Evolutionary conservation across 2,329 filamentous ascomycete species (phyloP).

Genomic region (Alternaria postmessia): DNA sequence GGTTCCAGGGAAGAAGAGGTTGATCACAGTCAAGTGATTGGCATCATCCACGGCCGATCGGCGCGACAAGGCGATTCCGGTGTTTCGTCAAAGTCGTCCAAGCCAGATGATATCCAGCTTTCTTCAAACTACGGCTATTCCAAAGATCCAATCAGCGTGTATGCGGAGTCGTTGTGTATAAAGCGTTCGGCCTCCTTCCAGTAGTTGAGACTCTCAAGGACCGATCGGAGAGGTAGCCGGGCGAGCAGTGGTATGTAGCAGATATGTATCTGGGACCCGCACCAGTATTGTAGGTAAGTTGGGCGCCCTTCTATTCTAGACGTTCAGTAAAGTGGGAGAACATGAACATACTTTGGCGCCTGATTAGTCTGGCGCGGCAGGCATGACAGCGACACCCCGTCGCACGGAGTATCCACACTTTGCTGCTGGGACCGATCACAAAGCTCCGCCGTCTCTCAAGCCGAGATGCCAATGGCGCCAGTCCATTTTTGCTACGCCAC

Average conservation of each 20-base stretch:
- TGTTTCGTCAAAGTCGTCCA: constrained; percentile 1
- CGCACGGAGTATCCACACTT: constrained; percentile 4
- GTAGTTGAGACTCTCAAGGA: neutral
- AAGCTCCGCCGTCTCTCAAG: constrained; percentile 7
- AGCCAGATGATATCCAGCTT: neutral
- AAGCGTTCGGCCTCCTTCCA: constrained; percentile 3
- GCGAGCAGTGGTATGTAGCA: neutral
- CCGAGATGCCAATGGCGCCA: constrained; percentile 6
- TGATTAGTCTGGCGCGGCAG: constrained; percentile 1
- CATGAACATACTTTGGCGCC: constrained; percentile 4
- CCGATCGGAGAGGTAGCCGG: constrained; percentile 3
- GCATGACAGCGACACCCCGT: constrained; percentile 8
- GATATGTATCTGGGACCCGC: constrained; percentile 14
- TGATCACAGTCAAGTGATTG: constrained; percentile 3
- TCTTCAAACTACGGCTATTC: constrained; percentile 13
- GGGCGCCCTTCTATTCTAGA: neutral
- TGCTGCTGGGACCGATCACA: constrained; percentile 10
- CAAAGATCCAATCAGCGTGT: neutral
- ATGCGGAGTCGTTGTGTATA: constrained; percentile 1
- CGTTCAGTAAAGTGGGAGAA: neutral
- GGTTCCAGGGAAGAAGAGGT: neutral
- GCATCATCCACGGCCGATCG: constrained; percentile 3
- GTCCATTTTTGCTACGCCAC: constrained; percentile 16
- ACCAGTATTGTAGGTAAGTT: neutral
- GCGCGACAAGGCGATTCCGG: neutral